These are phyloP conservation scores for Cyclostephanos tholiformis DNA, from an alignment of 108 stramenopile genomes.

Conservation along the genomic window DNA sequence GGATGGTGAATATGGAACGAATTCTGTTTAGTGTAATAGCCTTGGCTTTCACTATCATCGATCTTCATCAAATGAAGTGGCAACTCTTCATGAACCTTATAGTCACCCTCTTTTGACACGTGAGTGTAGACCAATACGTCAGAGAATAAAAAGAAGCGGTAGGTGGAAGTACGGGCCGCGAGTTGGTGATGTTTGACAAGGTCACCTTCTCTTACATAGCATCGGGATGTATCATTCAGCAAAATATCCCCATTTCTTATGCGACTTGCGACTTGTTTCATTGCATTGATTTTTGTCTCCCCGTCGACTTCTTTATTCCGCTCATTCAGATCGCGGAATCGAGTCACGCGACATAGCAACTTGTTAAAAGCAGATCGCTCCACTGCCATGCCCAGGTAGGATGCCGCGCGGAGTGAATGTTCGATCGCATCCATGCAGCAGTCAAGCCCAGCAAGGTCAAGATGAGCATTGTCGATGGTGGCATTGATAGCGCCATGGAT, in stretches of 20 bases:
- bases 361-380: slow-evolving; percentile 76
- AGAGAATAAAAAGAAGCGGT: slow-evolving; percentile 93
- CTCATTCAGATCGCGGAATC: slow-evolving; percentile 58
- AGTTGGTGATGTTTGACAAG: slow-evolving; percentile 83
- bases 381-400: slow-evolving; percentile 80
- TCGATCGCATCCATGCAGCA: slow-evolving; percentile 74
- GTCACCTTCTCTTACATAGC: slow-evolving; percentile 86
- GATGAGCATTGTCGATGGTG: slow-evolving; percentile 68
- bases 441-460: slow-evolving; percentile 71
- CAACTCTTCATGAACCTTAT: slow-evolving; percentile 84
- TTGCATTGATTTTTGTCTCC: slow-evolving; percentile 43
- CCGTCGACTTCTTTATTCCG: slow-evolving; percentile 13
- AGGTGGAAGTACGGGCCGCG: slow-evolving; percentile 70
- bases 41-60: slow-evolving; percentile 54
- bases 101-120: slow-evolving; percentile 50
- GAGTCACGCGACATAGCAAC: slow-evolving; percentile 70
- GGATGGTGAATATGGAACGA: slow-evolving; percentile 92
- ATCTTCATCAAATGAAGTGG: slow-evolving; percentile 88
- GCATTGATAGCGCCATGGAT: slow-evolving; percentile 79
- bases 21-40: slow-evolving; percentile 52
- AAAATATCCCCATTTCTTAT: slow-evolving; percentile 80
- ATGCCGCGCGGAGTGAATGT: slow-evolving; percentile 74
- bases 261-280: slow-evolving; percentile 64
- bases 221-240: slow-evolving; percentile 77
- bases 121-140: slow-evolving; percentile 64